Evolutionary conservation across 2,329 filamentous ascomycete species (phyloP), one percentile per base, ranked within the genome.

Genomic region (Aspergillus sp.): DNA sequence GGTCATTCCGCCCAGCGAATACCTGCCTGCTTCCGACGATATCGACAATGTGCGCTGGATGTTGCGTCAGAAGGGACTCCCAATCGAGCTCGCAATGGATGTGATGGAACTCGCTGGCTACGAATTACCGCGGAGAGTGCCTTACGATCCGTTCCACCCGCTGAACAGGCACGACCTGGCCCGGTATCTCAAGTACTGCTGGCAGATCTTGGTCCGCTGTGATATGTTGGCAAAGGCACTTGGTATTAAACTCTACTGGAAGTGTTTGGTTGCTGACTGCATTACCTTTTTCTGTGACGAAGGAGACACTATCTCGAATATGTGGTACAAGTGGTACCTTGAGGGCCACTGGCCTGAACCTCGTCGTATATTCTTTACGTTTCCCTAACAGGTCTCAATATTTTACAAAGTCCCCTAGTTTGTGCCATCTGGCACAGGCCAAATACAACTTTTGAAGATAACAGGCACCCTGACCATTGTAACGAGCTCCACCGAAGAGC

Each of bases 131-230:
- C 39, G n/a, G 15, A 17, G 45, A 5, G 13, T 50, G 12, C 36
- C 47, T 8, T 38, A 56, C 18, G 53, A 56, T 30, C 53, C 47
- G 4, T 45, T 56, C 7, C 53, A 56, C n/a, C 38, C 39, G 3
- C 39, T 22, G 9, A 56, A 56, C 15, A 26, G 30, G 2, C 24
- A 34, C 4, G 53, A 38, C 17, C 18, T 56, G 9, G 17, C 15
- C 6, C 44, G 30, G n/a, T 56, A 56, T 32, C 47, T 56, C 4
- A 50, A 15, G 2, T 50, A 17, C 38, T 50, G 53, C 30, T 50
- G 53, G 53, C 24, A 24, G 3, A 50, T n/a, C 15, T 26, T 56
- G 3, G 18, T 56, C 24, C 47, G 53, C 18, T 50, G 47, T n/a
- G 44, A 50, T 15, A 50, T 56, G 39, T 36, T 56, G 15, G 53